Evolutionary conservation across 108 stramenopile species (phyloP).

Genomic region (Conticribra guillardii): DNA sequence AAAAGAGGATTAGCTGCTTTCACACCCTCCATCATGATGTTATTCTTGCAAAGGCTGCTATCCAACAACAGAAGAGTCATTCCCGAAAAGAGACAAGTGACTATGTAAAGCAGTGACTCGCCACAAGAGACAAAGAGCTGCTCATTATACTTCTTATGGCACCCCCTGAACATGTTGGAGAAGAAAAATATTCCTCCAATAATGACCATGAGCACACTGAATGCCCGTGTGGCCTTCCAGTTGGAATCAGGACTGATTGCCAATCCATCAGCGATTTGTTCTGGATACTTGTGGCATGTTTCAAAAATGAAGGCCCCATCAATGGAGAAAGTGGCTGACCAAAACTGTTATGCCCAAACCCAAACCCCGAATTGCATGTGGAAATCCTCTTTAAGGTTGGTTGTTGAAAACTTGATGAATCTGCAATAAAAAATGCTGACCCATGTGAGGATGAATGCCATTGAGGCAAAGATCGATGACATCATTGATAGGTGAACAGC

Average conservation of each 20-base stretch:
- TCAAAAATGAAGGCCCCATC: constrained; percentile 1
- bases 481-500: no score
- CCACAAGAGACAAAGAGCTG: neutral
- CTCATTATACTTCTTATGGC: neutral
- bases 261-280: neutral
- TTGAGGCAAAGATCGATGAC: constrained; percentile 7
- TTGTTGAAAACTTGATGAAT: constrained; percentile 5
- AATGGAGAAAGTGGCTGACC: neutral
- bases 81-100: constrained; percentile 42
- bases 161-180: neutral
- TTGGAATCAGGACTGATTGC: neutral
- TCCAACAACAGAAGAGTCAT: constrained; percentile 45
- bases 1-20: neutral
- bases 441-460: constrained; percentile 9
- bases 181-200: neutral
- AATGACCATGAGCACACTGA: neutral
- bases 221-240: constrained; percentile 14
- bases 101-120: neutral
- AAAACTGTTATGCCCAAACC: constrained; percentile 5
- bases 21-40: constrained; percentile 9
- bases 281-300: constrained; percentile 4
- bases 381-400: neutral
- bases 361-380: constrained; percentile 2
- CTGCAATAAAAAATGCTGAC: neutral
- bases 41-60: constrained; percentile 45